Evolutionary conservation across 2,329 filamentous ascomycete species (phyloP).

Genomic region (Calonectria crousiana): DNA sequence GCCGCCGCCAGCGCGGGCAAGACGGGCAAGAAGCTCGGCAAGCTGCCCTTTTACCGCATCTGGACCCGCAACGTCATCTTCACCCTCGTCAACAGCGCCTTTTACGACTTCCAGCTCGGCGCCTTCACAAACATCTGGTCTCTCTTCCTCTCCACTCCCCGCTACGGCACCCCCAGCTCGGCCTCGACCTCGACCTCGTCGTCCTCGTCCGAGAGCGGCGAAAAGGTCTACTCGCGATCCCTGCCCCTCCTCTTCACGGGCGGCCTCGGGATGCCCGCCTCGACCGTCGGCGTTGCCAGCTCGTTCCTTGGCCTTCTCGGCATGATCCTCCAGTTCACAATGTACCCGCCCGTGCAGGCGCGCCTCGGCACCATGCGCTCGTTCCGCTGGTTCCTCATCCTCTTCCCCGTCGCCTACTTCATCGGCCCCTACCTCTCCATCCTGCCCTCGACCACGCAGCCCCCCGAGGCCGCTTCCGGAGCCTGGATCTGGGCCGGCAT

Average conservation of each 20-base stretch:
- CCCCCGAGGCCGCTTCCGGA: slow-evolving; percentile 30
- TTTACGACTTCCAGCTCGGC: slow-evolving; percentile 78
- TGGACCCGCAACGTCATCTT: slow-evolving; percentile 63
- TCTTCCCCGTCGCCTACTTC: slow-evolving; percentile 77
- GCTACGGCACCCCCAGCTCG: slow-evolving; percentile 51
- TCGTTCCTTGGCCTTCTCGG: slow-evolving; percentile 78
- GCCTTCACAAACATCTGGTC: slow-evolving; percentile 78
- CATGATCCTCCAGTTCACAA: slow-evolving; percentile 75
- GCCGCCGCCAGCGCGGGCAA: slow-evolving; percentile 7
- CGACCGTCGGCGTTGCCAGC: slow-evolving; percentile 76
- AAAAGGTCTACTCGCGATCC: slow-evolving; percentile 43
- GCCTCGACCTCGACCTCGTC: neutral
- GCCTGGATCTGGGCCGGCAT: slow-evolving; percentile 35
- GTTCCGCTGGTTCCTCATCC: slow-evolving; percentile 73
- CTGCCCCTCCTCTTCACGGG: slow-evolving; percentile 70
- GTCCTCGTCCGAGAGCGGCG: slow-evolving; percentile 35
- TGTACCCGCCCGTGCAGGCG: slow-evolving; percentile 75
- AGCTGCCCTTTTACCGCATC: slow-evolving; percentile 55
- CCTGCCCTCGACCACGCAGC: slow-evolving; percentile 34
- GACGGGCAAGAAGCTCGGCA: slow-evolving; percentile 23
- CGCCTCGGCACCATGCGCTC: slow-evolving; percentile 74
- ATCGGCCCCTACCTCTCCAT: slow-evolving; percentile 76
- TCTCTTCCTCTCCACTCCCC: slow-evolving; percentile 76
- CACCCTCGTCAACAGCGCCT: slow-evolving; percentile 72
- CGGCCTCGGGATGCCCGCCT: slow-evolving; percentile 75